Base-by-base conservation (phyloP, 345 rosid genomes). In the Eucalyptus albens region DNA sequence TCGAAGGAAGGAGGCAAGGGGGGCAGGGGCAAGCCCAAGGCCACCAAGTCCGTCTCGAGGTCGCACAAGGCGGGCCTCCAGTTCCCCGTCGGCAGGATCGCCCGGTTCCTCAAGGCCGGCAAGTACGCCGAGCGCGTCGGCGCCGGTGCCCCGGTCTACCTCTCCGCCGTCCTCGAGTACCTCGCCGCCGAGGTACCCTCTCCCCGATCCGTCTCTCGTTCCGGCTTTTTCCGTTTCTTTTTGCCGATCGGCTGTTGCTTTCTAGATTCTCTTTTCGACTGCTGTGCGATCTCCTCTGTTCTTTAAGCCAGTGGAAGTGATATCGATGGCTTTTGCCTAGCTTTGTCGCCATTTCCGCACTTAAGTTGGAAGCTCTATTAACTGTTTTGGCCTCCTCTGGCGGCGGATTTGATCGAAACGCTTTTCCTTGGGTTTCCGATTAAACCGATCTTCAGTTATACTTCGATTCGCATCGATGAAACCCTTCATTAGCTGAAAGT, bases 91-190 rank as follows among this genome's bases (percentile, higher is more conserved):
- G 89, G 89, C 45, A 88, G 89, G 89, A 88, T 88, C 56, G 89
- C 89, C 21, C 89, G 89, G 37, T 88, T 88, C 50, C 82, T 88
- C 55, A 88, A 88, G 56, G 89, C 89, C 27, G 89, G 89, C 50
- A 88, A 88, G 85, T 88, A 88, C 82, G 89, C 89, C 69, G 89
- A 88, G 86, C 89, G 89, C 45, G 89, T 88, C 33, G 89, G 89
- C 42, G 89, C 89, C 85, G 89, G 89, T 1, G 89, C 89, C n/a
- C 89, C 89, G 26, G 89, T 88, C 10, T 88, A 88, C 56, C 89
- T 88, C 22, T 88, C 89, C 6, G 89, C 89, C 49, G 89, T 88
- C 60, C 89, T 88, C 85, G 89, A 88, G 59, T 88, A 88, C 45
- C 89, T 88, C 3, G 72, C 87, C 42, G 87, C 90, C 12, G 90